These are phyloP conservation scores for Trypanosoma mega DNA, from an alignment of 208 protist species.

Conservation along the genomic window DNA sequence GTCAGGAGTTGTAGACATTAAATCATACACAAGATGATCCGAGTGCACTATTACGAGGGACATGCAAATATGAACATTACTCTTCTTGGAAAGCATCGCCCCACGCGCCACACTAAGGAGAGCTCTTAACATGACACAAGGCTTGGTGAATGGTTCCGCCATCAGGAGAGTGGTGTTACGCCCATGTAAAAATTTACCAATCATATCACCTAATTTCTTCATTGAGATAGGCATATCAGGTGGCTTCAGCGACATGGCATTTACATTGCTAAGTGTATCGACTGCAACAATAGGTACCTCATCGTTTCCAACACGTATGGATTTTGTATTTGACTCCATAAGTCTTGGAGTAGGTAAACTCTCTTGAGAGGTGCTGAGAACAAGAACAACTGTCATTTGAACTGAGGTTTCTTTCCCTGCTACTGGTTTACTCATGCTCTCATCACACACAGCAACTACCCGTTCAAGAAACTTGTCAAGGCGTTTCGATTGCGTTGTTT, in stretches of 20 bases:
- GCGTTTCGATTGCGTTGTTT: slow-evolving; percentile 1
- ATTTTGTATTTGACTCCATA: no score
- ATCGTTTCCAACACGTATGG: not conserved
- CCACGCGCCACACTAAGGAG: slow-evolving; percentile 1
- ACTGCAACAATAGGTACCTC: not conserved
- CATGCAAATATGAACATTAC: slow-evolving; percentile 1
- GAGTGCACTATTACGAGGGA: slow-evolving; percentile 1
- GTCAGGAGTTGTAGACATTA: not conserved
- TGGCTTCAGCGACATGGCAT: not conserved
- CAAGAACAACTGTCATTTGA: not conserved
- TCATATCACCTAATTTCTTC: not conserved
- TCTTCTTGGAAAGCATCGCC: not conserved
- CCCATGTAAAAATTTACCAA: slow-evolving; percentile 3
- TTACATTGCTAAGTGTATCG: not conserved
- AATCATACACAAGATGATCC: slow-evolving; percentile 8
- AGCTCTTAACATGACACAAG: not conserved
- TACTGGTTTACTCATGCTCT: not conserved
- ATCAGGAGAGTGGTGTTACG: slow-evolving; percentile 7
- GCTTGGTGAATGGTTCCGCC: not conserved
- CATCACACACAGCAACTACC: not conserved
- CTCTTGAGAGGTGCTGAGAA: not conserved
- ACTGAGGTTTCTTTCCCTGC: not conserved
- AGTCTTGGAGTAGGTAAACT: not conserved
- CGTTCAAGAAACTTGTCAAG: slow-evolving; percentile 6
- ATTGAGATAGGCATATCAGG: not conserved